These are phyloP conservation scores for Dissophora ornata DNA, from an alignment of 192 early-diverging fungal species.

Conservation along the genomic window DNA sequence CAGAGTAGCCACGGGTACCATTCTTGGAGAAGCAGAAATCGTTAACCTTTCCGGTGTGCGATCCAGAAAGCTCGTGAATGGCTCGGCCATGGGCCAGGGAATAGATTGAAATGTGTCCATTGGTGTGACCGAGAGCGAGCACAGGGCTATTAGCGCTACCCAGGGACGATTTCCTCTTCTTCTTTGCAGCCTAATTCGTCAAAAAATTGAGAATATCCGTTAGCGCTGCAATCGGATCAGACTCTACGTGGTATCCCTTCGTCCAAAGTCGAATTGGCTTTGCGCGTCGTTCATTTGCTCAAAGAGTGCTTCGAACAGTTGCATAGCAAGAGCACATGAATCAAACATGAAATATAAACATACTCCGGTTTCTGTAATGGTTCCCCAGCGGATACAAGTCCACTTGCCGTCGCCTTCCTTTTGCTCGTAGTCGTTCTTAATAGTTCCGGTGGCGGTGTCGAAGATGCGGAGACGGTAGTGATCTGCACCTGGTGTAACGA, in stretches of 20 bases:
- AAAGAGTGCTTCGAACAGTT: too few species aligned
- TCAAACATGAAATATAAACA: too few species aligned
- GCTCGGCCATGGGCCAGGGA: conserved; percentile 61
- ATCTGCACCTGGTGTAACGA: conserved; percentile 67
- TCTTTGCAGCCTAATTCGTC: conserved; percentile 39
- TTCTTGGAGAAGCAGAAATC: conserved; percentile 62
- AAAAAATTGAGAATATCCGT: too few species aligned
- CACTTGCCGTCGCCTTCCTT: conserved; percentile 63
- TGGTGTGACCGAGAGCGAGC: conserved; percentile 62
- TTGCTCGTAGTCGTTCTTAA: conserved; percentile 63
- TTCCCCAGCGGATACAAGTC: conserved; percentile 65
- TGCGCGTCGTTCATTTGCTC: too few species aligned
- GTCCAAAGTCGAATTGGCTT: too few species aligned
- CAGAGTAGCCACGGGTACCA: conserved; percentile 61
- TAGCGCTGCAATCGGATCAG: too few species aligned
- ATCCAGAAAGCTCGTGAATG: conserved; percentile 55
- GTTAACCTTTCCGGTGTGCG: conserved; percentile 59
- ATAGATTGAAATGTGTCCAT: conserved; percentile 62
- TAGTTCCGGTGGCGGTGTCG: conserved; percentile 59
- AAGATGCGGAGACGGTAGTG: conserved; percentile 66
- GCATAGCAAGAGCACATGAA: too few species aligned
- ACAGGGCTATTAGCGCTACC: conserved; percentile 42
- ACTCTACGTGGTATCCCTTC: too few species aligned
- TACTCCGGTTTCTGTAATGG: conserved; percentile 45
- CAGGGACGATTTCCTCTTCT: conserved; percentile 38